Conservation (phyloP, 371 early-diverging fungal genomes). For the Actinomortierella wolfii region DNA sequence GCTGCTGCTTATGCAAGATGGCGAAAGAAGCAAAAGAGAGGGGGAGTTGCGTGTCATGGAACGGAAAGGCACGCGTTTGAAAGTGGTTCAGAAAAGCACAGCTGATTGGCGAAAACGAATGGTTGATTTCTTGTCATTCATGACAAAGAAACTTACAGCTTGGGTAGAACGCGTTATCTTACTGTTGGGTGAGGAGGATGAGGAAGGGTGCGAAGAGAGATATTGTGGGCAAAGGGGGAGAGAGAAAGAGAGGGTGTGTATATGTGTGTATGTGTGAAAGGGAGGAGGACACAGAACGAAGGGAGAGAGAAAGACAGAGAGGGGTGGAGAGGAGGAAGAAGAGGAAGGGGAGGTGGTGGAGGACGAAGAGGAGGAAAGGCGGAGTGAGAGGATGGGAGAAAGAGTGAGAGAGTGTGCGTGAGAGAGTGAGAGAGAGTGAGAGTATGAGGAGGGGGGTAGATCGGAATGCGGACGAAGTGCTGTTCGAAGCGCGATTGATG, state of each 20-base stretch:
- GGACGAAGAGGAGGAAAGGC: not conserved
- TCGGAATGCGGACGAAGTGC: too few relatives aligned
- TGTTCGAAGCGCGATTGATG: too few relatives aligned
- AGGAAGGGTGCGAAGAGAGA: not conserved
- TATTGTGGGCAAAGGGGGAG: not conserved
- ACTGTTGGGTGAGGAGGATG: not conserved
- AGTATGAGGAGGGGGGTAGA: too few relatives aligned
- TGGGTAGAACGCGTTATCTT: too few relatives aligned
- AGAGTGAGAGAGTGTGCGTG: not conserved
- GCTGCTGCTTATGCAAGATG: too few relatives aligned
- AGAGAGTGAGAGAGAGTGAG: not conserved
- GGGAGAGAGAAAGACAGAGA: not conserved
- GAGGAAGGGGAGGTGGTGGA: conserved; percentile 1
- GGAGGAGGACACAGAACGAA: not conserved
- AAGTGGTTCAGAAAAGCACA: too few relatives aligned
- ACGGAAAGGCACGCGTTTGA: too few relatives aligned
- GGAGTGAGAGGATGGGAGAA: not conserved
- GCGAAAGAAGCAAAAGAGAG: too few relatives aligned
- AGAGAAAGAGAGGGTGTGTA: not conserved
- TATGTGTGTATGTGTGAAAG: not conserved
- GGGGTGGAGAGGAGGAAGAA: not conserved
- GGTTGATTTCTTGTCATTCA: too few relatives aligned
- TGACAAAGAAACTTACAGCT: too few relatives aligned
- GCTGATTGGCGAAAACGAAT: too few relatives aligned
- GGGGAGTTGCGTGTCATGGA: too few relatives aligned